These are phyloP conservation scores for Sonneratia caseolaris DNA, from an alignment of 345 rosid species.

Conservation along the genomic window DNA sequence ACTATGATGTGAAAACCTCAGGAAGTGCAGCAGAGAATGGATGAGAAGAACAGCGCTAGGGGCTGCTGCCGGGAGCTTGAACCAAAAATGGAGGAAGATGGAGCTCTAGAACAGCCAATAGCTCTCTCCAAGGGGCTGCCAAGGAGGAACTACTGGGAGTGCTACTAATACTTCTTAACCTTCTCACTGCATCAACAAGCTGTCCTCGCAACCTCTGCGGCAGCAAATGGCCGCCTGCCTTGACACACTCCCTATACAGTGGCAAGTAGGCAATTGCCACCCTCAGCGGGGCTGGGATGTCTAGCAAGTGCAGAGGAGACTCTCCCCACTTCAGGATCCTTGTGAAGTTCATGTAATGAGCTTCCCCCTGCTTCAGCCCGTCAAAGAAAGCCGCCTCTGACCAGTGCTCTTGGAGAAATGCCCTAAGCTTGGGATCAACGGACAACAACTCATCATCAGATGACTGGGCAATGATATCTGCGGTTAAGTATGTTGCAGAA, in stretches of 20 bases:
- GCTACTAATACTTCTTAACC: slow-evolving; percentile 43
- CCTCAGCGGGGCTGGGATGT: slow-evolving; percentile 72
- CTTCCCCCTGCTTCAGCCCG: slow-evolving; percentile 61
- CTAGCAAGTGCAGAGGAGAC: slow-evolving; percentile 61
- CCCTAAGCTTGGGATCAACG: slow-evolving; percentile 58
- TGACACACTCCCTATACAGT: slow-evolving; percentile 63
- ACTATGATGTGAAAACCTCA: not conserved
- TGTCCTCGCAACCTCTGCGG: slow-evolving; percentile 77
- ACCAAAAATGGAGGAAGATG: slow-evolving; percentile 76
- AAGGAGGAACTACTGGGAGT: not conserved
- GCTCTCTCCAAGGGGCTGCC: slow-evolving; percentile 36
- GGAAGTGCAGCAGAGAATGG: not conserved
- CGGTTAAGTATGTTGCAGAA: slow-evolving; percentile 69
- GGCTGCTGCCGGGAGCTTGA: slow-evolving; percentile 10
- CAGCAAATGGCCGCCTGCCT: slow-evolving; percentile 47
- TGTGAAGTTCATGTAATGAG: slow-evolving; percentile 57
- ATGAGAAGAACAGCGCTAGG: not conserved
- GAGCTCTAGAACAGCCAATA: slow-evolving; percentile 63
- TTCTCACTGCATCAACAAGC: slow-evolving; percentile 64
- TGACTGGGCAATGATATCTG: slow-evolving; percentile 81
- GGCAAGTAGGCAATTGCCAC: slow-evolving; percentile 76
- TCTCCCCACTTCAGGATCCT: slow-evolving; percentile 59
- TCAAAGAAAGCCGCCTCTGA: slow-evolving; percentile 75
- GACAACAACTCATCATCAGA: slow-evolving; percentile 44
- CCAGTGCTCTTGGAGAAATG: slow-evolving; percentile 76